Evolutionary conservation across 495 filamentous ascomycete species (phyloP).

Genomic region (Aspergillus steynii): DNA sequence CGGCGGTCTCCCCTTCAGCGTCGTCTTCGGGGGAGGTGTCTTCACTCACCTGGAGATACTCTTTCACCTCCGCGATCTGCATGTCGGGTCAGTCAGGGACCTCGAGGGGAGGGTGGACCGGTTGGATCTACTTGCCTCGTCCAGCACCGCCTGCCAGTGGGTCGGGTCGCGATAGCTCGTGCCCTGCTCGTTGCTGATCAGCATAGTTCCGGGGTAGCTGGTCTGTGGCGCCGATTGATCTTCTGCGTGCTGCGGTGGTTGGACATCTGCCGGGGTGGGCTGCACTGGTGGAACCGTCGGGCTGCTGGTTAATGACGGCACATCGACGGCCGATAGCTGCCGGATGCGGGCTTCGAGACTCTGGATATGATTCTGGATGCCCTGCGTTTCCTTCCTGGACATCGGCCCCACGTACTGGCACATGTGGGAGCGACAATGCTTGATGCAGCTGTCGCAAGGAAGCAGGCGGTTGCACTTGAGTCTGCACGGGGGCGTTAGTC

Average conservation of each 20-base stretch:
- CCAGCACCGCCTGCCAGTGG: constrained; percentile 43
- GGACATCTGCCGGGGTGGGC: no score
- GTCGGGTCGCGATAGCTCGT: constrained; percentile 36
- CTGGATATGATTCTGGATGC: constrained; percentile 20
- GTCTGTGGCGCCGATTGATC: not conserved
- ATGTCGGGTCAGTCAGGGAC: not conserved
- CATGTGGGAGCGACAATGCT: constrained; percentile 28
- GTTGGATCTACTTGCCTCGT: constrained; percentile 27
- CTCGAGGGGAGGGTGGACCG: not conserved
- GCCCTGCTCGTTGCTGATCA: constrained; percentile 47
- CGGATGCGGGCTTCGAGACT: constrained; percentile 17
- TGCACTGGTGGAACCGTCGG: not conserved
- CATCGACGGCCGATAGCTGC: constrained; percentile 15
- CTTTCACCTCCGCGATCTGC: constrained; percentile 27
- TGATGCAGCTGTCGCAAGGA: constrained; percentile 42
- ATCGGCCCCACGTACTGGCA: constrained; percentile 31
- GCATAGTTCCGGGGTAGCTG: constrained; percentile 63
- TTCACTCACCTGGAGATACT: constrained; percentile 26
- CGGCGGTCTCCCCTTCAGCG: constrained; percentile 12
- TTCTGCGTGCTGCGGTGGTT: not conserved
- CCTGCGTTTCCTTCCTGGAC: constrained; percentile 17
- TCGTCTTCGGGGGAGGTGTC: constrained; percentile 21
- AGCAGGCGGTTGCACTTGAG: constrained; percentile 45
- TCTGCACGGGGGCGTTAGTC: constrained; percentile 20
- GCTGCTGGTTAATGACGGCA: not conserved